Evolutionary conservation across 1,139 yeast species (phyloP).

Genomic region (Insectozyma bohioensis): DNA sequence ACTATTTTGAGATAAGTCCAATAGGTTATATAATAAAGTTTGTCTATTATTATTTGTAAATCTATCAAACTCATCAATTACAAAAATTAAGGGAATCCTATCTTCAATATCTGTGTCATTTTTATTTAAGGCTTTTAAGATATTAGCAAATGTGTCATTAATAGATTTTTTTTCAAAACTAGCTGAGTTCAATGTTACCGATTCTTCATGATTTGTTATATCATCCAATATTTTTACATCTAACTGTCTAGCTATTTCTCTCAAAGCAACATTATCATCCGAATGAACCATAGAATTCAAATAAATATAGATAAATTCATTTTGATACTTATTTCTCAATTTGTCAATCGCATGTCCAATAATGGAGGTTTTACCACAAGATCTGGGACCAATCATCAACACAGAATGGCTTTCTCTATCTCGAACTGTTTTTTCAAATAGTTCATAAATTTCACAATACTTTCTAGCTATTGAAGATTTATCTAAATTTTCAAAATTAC

Average conservation of each 20-base stretch:
- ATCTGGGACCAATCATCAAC: slow-evolving; percentile 76
- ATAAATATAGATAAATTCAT: slow-evolving; percentile 58
- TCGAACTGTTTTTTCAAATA: slow-evolving; percentile 65
- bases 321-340: slow-evolving; percentile 37
- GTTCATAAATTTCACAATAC: slow-evolving; percentile 49
- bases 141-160: slow-evolving; percentile 40
- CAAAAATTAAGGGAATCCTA: slow-evolving; percentile 62
- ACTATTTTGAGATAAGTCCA: slow-evolving; percentile 79
- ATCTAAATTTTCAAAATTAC: slow-evolving; percentile 20
- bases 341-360: slow-evolving; percentile 56
- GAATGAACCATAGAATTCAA: slow-evolving; percentile 72
- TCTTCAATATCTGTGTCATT: slow-evolving; percentile 16
- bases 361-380: slow-evolving; percentile 71
- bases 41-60: slow-evolving; percentile 76
- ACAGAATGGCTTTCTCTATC: slow-evolving; percentile 82
- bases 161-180: slow-evolving; percentile 45
- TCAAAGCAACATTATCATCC: slow-evolving; percentile 76
- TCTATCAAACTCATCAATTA: slow-evolving; percentile 82
- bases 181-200: slow-evolving; percentile 30
- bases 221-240: slow-evolving; percentile 43
- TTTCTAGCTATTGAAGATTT: slow-evolving; percentile 28
- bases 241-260: slow-evolving; percentile 83
- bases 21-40: slow-evolving; percentile 78
- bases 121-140: slow-evolving; percentile 32
- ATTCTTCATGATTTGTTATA: slow-evolving; percentile 9